Evolutionary conservation across 2,329 filamentous ascomycete genomes (phyloP), one percentile per base, ranked within the genome.

Genomic region (Calonectria fujianensis): DNA sequence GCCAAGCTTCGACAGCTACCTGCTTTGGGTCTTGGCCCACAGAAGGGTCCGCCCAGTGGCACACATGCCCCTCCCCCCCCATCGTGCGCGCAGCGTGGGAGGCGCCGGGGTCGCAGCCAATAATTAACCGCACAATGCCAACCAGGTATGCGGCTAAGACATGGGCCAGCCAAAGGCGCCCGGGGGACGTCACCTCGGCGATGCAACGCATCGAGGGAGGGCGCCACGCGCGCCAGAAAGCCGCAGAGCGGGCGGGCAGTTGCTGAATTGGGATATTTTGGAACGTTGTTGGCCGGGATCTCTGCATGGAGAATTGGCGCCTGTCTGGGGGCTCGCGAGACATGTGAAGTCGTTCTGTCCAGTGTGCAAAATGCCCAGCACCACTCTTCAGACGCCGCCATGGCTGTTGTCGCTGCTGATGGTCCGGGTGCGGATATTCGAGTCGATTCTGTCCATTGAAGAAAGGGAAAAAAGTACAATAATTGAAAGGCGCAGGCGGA

Each of bases 141-240:
- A 80, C 77, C 72, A 75, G 41, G 66, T 65, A 76, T 79, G 79
- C 79, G 75, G 79, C 79, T 80, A 81, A 78, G 78, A 80, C 77
- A 79, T 70, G 76, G 77, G 48, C 73, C 74, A 67, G 67, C 45
- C 73, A 76, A 69, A 75, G 51, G 54, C 77, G 72, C 73, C 74
- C 61, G 65, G 74, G 61, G 69, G 77, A 80, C 79, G 79, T 80
- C 78, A 80, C 79, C 72, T 72, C 70, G 78, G 76, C 69, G 64
- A 78, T 75, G 75, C 72, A 71, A 69, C 68, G 72, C 73, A 80
- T 74, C 76, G 71, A 54, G 61, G 54, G 63, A 64, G 51, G 70
- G 77, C 77, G 76, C 78, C 77, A 79, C 73, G 71, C 69, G 72
- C 74, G 71, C 64, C 61, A 73, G 73, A 70, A 48, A 69, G 64